Conservation (phyloP, 208 protist genomes). For the Wallacemonas collosoma region DNA sequence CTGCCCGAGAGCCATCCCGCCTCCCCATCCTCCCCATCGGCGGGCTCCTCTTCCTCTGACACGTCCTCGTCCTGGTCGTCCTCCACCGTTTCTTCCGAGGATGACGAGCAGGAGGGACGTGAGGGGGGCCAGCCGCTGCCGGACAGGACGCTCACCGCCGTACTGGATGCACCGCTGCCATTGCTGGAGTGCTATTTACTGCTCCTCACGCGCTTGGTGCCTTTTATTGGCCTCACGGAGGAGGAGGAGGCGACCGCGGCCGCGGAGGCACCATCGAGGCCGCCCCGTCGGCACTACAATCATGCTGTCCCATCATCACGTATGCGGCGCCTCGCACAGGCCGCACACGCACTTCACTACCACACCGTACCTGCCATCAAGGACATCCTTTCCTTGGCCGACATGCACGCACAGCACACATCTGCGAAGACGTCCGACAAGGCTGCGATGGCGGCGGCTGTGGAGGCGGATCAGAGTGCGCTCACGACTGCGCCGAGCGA, state of each 20-base stretch:
- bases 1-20: background rate
- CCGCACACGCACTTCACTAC: slow-evolving; percentile 1
- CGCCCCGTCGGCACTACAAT: too few relatives aligned
- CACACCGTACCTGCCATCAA: slow-evolving; percentile 1
- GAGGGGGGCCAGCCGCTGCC: background rate
- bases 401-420: background rate
- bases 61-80: background rate
- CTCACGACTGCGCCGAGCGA: too few relatives aligned
- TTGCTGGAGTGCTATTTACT: slow-evolving; percentile 35
- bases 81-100: background rate
- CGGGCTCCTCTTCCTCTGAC: background rate
- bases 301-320: background rate
- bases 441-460: background rate
- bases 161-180: slow-evolving; percentile 27
- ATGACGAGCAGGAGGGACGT: background rate
- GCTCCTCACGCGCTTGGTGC: slow-evolving; percentile 25
- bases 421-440: background rate
- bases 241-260: background rate
- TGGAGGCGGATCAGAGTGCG: background rate
- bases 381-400: slow-evolving; percentile 4
- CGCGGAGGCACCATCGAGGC: background rate
- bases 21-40: background rate
- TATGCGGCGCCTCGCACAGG: background rate
- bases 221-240: slow-evolving; percentile 14
- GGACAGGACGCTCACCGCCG: slow-evolving; percentile 9